Conservation (phyloP, 2,329 filamentous ascomycete genomes). For the Chaetomium globosum region DNA sequence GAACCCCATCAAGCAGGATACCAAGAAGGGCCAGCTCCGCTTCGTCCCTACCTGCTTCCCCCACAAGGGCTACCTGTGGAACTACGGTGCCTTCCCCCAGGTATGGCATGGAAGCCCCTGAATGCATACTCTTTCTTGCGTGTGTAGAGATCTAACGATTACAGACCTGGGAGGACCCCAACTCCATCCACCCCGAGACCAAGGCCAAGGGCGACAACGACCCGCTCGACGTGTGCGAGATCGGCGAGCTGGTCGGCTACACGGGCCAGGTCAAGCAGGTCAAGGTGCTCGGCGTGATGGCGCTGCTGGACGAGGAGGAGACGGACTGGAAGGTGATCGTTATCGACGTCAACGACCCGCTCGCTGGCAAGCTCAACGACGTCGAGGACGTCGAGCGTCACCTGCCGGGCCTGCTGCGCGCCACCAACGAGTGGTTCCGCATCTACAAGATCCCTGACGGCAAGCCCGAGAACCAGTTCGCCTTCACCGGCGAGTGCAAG, state of each 20-base stretch:
- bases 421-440: constrained; percentile 99
- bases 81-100: constrained; percentile 97
- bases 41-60: constrained; percentile 99
- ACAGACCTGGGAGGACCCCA: constrained; percentile 99
- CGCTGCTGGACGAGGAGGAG: constrained; percentile 98
- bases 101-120: constrained; percentile 11
- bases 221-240: constrained; percentile 98
- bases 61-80: constrained; percentile 99
- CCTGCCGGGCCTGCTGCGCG: constrained; percentile 91
- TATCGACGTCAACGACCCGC: constrained; percentile 96
- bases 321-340: constrained; percentile 99
- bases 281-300: constrained; percentile 99
- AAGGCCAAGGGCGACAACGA: constrained; percentile 99
- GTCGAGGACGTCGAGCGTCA: constrained; percentile 99
- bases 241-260: constrained; percentile 96
- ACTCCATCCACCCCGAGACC: constrained; percentile 93
- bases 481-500: constrained; percentile 99
- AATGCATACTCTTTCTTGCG: background rate
- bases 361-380: constrained; percentile 95
- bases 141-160: constrained; percentile 17
- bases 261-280: constrained; percentile 98
- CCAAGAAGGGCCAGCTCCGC: constrained; percentile 99
- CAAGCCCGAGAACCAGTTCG: constrained; percentile 99
- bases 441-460: constrained; percentile 99
- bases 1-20: constrained; percentile 99